A percentile compares a stretch with the other conserved stretches of the same genome.
These are phyloP conservation scores for Aspergillus neoniger DNA, from an alignment of 2,329 filamentous ascomycete genomes.

Conservation along the genomic window DNA sequence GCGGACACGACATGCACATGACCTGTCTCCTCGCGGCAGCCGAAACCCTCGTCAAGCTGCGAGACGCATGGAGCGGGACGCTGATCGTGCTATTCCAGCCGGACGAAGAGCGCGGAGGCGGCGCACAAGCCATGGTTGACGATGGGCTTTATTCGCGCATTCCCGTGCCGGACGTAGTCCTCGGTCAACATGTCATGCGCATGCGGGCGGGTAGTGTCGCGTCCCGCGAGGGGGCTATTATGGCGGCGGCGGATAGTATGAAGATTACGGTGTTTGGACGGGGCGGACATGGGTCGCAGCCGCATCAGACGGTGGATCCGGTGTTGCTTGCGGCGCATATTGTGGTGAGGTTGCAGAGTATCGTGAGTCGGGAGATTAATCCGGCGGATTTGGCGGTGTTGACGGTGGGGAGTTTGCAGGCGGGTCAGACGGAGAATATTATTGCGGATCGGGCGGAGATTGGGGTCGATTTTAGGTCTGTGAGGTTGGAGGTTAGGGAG, in stretches of 20 bases:
- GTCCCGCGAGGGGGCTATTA: constrained; percentile 41
- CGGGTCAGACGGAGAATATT: constrained; percentile 62
- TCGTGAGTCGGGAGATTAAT: constrained; percentile 58
- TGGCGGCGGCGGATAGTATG: constrained; percentile 48
- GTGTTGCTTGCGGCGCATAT: constrained; percentile 59
- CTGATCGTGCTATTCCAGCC: constrained; percentile 68
- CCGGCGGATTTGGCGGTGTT: constrained; percentile 58
- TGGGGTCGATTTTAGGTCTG: constrained; percentile 57
- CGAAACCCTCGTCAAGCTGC: constrained; percentile 49
- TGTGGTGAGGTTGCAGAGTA: constrained; percentile 60
- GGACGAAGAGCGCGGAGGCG: constrained; percentile 64
- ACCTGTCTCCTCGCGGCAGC: constrained; percentile 58
- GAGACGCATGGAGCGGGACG: constrained; percentile 61
- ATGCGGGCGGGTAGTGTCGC: constrained; percentile 45
- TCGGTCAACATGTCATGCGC: constrained; percentile 60
- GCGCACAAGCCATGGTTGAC: constrained; percentile 64
- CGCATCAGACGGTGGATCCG: constrained; percentile 60
- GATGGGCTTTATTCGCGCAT: constrained; percentile 57
- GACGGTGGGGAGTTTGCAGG: constrained; percentile 60
- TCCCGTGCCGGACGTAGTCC: constrained; percentile 56
- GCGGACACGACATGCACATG: constrained; percentile 64
- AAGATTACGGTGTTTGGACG: constrained; percentile 60
- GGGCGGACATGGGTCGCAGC: constrained; percentile 60
- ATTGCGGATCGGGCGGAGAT: constrained; percentile 59
- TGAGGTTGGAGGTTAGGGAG: constrained; percentile 48